Base-by-base conservation (phyloP, 768 basidiomycete genomes). In the Tulasnella sp. region DNA sequence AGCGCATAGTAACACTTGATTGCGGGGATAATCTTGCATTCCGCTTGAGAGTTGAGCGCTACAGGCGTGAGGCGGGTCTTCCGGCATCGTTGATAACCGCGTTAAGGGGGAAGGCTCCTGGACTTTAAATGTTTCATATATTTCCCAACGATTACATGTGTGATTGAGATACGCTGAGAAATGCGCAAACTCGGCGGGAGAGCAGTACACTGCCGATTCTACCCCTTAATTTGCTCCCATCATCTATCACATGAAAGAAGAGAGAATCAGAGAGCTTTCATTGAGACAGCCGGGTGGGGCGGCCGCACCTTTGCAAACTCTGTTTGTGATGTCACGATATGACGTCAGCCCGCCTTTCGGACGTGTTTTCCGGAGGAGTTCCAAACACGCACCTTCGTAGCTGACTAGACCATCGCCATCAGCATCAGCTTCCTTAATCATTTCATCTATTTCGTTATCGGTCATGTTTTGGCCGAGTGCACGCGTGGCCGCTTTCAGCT, bases 391-490 rank as follows among this genome's bases (percentile, higher is more conserved):
- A 93, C 93, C 93, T 1, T 94, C 92, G 85, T 94, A 96, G 87
- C 94, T 93, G 87, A 95, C 94, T 87, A 95, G 94, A n/a, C 95
- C 95, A 85, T 96, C 95, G 76, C 96, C 96, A 84, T 98, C 95
- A 76, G 95, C 89, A 85, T 98, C 96, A 80, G 96, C 96, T 87
- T 97, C 96, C 77, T 95, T 92, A 85, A 98, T 97, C 96, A 98
- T 97, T 89, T 97, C 96, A 81, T 95, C 94, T 82, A 97, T 95
- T 87, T 97, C 96, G 11, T 84, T 89, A 82, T 96, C 95, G 18
- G 94, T 90, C 80, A 96, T 88, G 86, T 96, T 96, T 89, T 97
- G 96, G 80, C 95, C 94, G 80, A 98, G 89, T 85, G 92, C 95
- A 82, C 90, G 93, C 97, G 98, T 97, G 83, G 97, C 95, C 83